These are phyloP conservation scores for Catharanthus roseus DNA, from an alignment of 257 asterid genomes.

Conservation along the genomic window DNA sequence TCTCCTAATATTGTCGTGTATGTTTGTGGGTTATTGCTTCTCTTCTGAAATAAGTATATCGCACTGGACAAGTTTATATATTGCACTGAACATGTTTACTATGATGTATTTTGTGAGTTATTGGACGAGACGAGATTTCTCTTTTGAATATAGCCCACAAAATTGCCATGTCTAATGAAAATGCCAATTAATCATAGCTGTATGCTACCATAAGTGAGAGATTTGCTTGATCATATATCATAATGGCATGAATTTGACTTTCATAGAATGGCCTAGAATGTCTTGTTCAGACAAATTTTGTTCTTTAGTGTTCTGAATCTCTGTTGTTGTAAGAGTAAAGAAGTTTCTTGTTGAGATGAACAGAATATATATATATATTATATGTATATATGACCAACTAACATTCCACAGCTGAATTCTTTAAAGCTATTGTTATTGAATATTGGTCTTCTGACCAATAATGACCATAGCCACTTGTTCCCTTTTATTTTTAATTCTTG, in stretches of 20 bases:
- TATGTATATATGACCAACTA: not conserved
- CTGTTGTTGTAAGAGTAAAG: not conserved
- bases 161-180: not conserved
- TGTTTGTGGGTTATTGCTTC: no score
- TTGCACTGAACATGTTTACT: no score
- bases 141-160: no score
- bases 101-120: no score
- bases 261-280: conserved; percentile 6
- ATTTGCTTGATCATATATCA: not conserved
- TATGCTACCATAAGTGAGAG: not conserved
- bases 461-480: not conserved
- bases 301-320: conserved; percentile 10
- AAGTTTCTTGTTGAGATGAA: not conserved
- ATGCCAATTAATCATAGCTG: conserved; percentile 11
- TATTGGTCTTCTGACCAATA: not conserved
- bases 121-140: no score
- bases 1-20: no score
- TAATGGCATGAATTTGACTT: conserved; percentile 2
- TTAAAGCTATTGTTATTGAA: not conserved
- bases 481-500: not conserved
- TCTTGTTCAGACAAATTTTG: not conserved
- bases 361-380: not conserved
- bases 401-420: not conserved
- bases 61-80: no score
- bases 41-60: no score